These are phyloP conservation scores for Rhytidiadelphus loreus DNA, from an alignment of 225 moss, liverwort and hornwort genomes.

Conservation along the genomic window DNA sequence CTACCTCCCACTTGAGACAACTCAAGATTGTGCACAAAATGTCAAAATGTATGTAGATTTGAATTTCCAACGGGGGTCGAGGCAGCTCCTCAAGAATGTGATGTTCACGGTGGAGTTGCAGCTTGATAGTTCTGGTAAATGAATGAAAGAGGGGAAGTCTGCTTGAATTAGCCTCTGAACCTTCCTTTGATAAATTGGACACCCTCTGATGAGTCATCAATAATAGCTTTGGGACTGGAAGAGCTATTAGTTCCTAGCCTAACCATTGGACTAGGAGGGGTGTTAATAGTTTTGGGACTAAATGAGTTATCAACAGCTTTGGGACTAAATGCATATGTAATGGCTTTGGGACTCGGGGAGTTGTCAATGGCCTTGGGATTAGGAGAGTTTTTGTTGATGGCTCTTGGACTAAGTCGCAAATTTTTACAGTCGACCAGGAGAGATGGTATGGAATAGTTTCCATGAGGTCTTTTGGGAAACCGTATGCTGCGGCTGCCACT, in stretches of 20 bases:
- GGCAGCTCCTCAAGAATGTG: background rate
- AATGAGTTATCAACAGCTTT: background rate
- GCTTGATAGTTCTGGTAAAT: no score
- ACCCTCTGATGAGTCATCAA: background rate
- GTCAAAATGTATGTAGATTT: background rate
- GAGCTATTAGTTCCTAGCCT: background rate
- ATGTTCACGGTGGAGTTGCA: background rate
- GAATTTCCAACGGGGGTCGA: background rate
- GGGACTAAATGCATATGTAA: background rate
- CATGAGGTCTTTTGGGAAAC: background rate
- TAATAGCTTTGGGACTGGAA: background rate
- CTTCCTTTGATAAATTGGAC: background rate
- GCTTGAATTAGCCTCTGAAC: background rate
- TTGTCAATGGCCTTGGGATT: background rate
- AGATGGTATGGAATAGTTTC: conserved; percentile 3
- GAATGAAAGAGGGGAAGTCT: background rate
- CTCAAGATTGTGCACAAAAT: background rate
- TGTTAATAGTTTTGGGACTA: background rate
- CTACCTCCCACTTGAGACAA: background rate
- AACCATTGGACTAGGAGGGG: background rate
- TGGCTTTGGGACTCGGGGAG: background rate
- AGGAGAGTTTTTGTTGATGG: background rate
- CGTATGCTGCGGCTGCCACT: conserved; percentile 2
- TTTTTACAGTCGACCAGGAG: background rate
- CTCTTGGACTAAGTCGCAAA: background rate